Percentiles rank a stretch among this genome's conserved stretches.
Evolutionary conservation across 371 early-diverging fungal species (phyloP).

Genomic region (Amoeboradix gromovi): DNA sequence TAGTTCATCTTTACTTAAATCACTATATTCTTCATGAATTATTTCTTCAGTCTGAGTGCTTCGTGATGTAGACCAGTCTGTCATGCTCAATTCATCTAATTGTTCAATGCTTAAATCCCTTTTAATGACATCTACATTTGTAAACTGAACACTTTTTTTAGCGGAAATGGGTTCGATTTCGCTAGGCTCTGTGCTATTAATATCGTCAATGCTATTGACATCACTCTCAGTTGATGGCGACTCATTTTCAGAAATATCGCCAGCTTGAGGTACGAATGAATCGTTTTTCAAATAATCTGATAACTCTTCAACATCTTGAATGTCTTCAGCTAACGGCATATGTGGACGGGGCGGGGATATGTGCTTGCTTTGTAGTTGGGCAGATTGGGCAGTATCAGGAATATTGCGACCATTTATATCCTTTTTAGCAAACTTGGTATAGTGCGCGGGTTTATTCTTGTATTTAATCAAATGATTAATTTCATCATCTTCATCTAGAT

Average conservation of each 20-base stretch:
- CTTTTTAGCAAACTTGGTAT: not conserved
- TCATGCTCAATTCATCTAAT: not conserved
- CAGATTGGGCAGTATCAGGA: not conserved
- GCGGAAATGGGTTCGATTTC: not conserved
- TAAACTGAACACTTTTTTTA: not conserved
- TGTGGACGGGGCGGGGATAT: not conserved
- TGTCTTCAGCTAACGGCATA: not conserved
- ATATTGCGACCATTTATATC: not conserved
- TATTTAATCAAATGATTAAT: not conserved
- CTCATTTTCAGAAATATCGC: not conserved
- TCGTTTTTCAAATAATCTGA: too few relatives aligned
- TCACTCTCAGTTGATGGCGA: not conserved
- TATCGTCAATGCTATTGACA: not conserved
- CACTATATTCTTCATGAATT: not conserved
- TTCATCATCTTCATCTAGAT: not conserved
- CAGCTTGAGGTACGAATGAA: not conserved
- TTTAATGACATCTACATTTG: not conserved
- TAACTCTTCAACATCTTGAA: not conserved
- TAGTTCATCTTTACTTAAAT: not conserved
- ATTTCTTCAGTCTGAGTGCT: not conserved
- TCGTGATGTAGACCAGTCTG: not conserved
- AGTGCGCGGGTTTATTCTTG: not conserved
- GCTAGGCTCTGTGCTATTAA: not conserved
- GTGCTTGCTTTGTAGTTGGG: not conserved
- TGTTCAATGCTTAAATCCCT: not conserved